These are phyloP conservation scores for Ceratobasidium sp. DNA, from an alignment of 1,284 basidiomycete species.

Conservation along the genomic window DNA sequence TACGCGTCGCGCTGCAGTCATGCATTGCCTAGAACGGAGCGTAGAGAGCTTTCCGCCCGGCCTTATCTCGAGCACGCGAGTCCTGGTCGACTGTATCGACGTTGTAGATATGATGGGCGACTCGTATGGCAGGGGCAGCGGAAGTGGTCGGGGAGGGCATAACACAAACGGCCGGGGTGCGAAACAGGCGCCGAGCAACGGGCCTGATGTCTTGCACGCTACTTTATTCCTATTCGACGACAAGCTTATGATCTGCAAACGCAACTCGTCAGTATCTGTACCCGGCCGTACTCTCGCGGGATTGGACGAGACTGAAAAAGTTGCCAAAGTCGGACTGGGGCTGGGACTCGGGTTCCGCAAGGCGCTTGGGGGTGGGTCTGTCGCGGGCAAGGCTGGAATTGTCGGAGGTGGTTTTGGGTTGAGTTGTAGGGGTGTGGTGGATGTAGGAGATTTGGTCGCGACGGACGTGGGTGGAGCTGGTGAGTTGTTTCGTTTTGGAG, in stretches of 20 bases:
- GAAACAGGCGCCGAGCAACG: neutral
- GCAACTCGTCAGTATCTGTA: constrained; percentile 77
- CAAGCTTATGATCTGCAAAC: constrained; percentile 90
- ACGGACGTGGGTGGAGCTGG: constrained; percentile 87
- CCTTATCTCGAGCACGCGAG: constrained; percentile 85
- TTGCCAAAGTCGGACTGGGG: constrained; percentile 70
- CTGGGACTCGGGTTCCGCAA: constrained; percentile 65
- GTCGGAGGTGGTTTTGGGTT: constrained; percentile 61
- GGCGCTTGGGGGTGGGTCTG: constrained; percentile 56
- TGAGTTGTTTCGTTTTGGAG: constrained; percentile 56
- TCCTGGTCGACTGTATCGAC: constrained; percentile 93
- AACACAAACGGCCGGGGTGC: constrained; percentile 34
- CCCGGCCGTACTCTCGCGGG: constrained; percentile 81
- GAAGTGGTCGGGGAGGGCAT: constrained; percentile 20
- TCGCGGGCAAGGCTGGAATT: constrained; percentile 24
- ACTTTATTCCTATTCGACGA: constrained; percentile 96
- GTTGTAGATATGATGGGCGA: constrained; percentile 84
- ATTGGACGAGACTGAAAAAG: constrained; percentile 83
- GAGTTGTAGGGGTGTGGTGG: constrained; percentile 86
- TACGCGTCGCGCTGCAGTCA: constrained; percentile 87
- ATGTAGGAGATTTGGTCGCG: constrained; percentile 84
- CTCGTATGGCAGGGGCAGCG: constrained; percentile 48
- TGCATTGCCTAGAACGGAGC: constrained; percentile 86
- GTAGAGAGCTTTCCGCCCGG: constrained; percentile 93
- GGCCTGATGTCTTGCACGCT: constrained; percentile 71